phyloP scores from a whole-genome alignment of 345 rosid species.

The Citrus unshiu region DNA sequence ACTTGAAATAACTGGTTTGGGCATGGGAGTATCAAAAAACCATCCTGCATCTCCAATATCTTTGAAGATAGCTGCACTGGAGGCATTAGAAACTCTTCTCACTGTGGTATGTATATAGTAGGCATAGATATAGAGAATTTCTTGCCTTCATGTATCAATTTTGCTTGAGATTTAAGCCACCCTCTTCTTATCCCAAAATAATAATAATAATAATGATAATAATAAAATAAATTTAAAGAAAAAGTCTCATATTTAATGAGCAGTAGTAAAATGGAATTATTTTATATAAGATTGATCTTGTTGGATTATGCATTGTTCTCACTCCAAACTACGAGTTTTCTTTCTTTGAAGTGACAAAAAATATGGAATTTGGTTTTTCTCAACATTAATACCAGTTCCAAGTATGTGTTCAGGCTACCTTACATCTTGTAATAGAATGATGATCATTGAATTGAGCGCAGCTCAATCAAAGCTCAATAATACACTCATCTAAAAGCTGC shows the following conservation, averaged over 20 bases:
- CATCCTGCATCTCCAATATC: slow-evolving; percentile 30
- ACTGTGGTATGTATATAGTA: slow-evolving; percentile 52
- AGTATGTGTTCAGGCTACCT: not conserved
- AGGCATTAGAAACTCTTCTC: slow-evolving; percentile 69
- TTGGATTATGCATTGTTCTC: not conserved
- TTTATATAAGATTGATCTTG: not conserved
- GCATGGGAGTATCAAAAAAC: slow-evolving; percentile 34
- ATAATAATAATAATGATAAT: not conserved
- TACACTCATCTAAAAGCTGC: not conserved
- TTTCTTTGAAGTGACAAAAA: not conserved
- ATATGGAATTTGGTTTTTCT: not conserved
- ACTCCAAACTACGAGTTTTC: not conserved
- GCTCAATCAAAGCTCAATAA: not conserved
- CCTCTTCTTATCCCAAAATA: not conserved
- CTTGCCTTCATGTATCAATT: not conserved
- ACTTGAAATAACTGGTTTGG: slow-evolving; percentile 32
- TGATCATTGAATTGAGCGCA: not conserved
- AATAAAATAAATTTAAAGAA: not conserved
- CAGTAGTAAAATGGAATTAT: not conserved
- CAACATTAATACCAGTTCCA: not conserved
- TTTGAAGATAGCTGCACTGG: slow-evolving; percentile 74
- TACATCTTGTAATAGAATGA: not conserved
- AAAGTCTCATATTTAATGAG: not conserved
- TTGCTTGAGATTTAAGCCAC: not conserved
- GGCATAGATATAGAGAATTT: not conserved